Base-by-base conservation (phyloP, 2,329 filamentous ascomycete genomes). In the Trematosphaeria pertusa region DNA sequence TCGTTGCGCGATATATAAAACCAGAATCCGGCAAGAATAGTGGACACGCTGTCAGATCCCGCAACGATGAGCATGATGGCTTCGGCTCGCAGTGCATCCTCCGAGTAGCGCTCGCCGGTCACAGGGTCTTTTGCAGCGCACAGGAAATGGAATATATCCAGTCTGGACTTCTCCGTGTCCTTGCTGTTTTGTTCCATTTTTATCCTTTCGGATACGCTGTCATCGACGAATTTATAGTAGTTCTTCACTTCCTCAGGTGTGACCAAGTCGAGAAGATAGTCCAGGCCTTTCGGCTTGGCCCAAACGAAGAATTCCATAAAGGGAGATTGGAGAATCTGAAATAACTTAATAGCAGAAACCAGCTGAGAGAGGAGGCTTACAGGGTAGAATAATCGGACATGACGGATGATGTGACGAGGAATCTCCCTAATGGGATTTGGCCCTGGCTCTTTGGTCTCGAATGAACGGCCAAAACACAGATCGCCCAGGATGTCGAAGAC, bases 401-500 rank as follows among this genome's bases (percentile, higher is more conserved):
- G 31, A 10, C 36, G n/a, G 2, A 38, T 33, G 12, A 49, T 33
- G 5, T 28, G 15, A 20, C 26, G 26, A 2, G 50, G 46, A 3
- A 52, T 32, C 12, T 24, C 32, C 15, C 34, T 14, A 10, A 53
- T 33, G 7, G 21, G 26, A 26, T 53, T 53, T 1, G 20, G 18
- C 4, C 50, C 49, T 2, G 59, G 43, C 34, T 61, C 54, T 18
- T 73, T 59, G 59, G 67, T 64, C 26, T 58, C 50, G 51, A 73
- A 69, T 14, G 63, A 44, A 33, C 68, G 61, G 3, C 68, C 65
- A 46, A 73, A 67, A 34, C 56, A 62, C 3, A 74, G 48, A 37
- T 75, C 73, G 9, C 71, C 72, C 65, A 79, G 74, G 24, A 78
- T 65, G 42, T 78, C 75, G 48, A 77, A 72, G 22, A 69, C 63